Evolutionary conservation across 805 yeast genomes (phyloP), one percentile per base, ranked within the genome.

Genomic region (Blastobotrys mokoenaii): DNA sequence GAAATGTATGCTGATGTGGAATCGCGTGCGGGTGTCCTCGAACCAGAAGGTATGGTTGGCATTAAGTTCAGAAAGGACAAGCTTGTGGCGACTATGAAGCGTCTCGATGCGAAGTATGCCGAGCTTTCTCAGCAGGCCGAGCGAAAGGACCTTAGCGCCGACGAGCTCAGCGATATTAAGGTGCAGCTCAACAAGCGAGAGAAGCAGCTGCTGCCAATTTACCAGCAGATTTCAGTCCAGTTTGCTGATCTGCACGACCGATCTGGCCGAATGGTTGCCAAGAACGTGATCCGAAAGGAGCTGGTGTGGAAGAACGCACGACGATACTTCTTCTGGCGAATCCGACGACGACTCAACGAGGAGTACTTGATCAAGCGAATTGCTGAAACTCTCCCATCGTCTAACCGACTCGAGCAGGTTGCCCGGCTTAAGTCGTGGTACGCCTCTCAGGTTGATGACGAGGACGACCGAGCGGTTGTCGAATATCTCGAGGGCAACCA

Each of bases 21-120:
- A 45, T 76, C 97, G 9, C 79, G 99, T 65, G 98, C 88, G 35
- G 97, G 98, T 80, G 96, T 93, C 48, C 74, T 94, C 63, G 98
- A 93, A 70, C 97, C 98, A 43, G 96, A 90, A 63, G 98, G 97
- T 66, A 87, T 93, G 89, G 98, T 94, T 61, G 96, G 97, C 65
- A 87, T 93, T 70, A 93, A 93, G 70, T 93, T 84, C 76, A 83
- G 96, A 69, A 84, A 94, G 59, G 96, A 88, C 64, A 89, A 88
- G 69, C 72, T 94, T 54, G 68, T 88, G 51, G 77, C 79, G n/a
- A 87, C 96, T 42, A 94, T 93, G 95, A 76, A 77, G 52, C 81
- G 98, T 68, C 73, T 93, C 53, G 99, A 93, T 63, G 68, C 76
- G 17, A 74, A 74, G 41, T 90, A 87, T 66, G 79, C 77, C 48